Conservation (phyloP, 2,329 filamentous ascomycete genomes). For the Aspergillus fumigatiaffinis region DNA sequence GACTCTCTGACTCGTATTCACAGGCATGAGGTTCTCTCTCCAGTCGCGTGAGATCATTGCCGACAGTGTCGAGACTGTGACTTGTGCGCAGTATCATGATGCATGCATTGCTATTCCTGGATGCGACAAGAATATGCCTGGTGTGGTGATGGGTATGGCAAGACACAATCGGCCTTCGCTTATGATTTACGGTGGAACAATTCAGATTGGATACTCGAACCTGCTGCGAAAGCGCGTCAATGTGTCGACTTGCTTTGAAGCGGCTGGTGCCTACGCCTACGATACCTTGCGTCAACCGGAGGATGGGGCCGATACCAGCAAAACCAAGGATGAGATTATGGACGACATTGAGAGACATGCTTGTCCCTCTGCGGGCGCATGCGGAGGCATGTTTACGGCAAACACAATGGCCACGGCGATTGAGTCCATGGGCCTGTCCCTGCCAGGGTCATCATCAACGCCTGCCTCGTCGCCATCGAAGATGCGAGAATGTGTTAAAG, state of each 20-base stretch:
- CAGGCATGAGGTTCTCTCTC: slow-evolving; percentile 89
- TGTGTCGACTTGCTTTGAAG: slow-evolving; percentile 84
- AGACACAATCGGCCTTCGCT: slow-evolving; percentile 87
- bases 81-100: slow-evolving; percentile 86
- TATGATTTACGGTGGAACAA: slow-evolving; percentile 94
- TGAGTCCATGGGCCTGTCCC: slow-evolving; percentile 78
- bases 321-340: slow-evolving; percentile 72
- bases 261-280: slow-evolving; percentile 76
- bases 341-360: slow-evolving; percentile 76
- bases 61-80: slow-evolving; percentile 90
- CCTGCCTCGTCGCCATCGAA: slow-evolving; percentile 79
- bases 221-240: slow-evolving; percentile 77
- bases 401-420: slow-evolving; percentile 92
- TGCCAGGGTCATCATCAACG: slow-evolving; percentile 80
- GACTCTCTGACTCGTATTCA: slow-evolving; percentile 12
- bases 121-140: slow-evolving; percentile 98
- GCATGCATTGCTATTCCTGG: slow-evolving; percentile 90
- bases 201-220: slow-evolving; percentile 77
- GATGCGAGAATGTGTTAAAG: slow-evolving; percentile 79
- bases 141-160: slow-evolving; percentile 83
- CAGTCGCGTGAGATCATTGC: slow-evolving; percentile 90
- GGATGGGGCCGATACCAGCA: slow-evolving; percentile 59
- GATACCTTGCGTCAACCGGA: slow-evolving; percentile 68
- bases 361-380: slow-evolving; percentile 75
- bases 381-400: slow-evolving; percentile 90